Evolutionary conservation across 2,329 filamentous ascomycete genomes (phyloP).

Genomic region (Apiospora kogelbergensis): DNA sequence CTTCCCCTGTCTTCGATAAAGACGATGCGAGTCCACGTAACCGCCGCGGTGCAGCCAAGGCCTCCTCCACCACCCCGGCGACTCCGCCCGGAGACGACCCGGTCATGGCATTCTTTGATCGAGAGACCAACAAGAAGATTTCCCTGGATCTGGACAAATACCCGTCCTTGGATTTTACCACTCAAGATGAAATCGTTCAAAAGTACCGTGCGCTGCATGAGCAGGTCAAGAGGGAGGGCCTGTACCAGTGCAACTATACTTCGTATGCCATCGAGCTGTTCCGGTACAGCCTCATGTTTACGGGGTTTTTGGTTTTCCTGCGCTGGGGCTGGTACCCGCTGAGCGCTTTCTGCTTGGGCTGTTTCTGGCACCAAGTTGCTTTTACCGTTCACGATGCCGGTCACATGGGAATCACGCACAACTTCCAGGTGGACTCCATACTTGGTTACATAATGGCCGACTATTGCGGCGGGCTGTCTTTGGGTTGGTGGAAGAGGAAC

Average conservation of each 20-base stretch:
- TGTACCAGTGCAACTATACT: slow-evolving; percentile 83
- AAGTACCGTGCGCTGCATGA: slow-evolving; percentile 82
- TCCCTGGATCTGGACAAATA: slow-evolving; percentile 77
- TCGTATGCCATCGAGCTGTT: slow-evolving; percentile 74
- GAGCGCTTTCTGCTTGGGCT: slow-evolving; percentile 74
- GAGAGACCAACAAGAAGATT: slow-evolving; percentile 72
- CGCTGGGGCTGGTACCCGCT: slow-evolving; percentile 64
- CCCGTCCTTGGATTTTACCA: slow-evolving; percentile 70
- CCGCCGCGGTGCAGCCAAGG: slow-evolving; percentile 24
- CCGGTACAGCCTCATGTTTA: slow-evolving; percentile 71
- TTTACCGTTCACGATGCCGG: slow-evolving; percentile 94
- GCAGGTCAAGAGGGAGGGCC: slow-evolving; percentile 68
- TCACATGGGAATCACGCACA: slow-evolving; percentile 96
- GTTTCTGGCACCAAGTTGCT: slow-evolving; percentile 91
- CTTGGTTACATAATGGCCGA: slow-evolving; percentile 91
- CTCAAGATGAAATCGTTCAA: slow-evolving; percentile 71
- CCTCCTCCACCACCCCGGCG: slow-evolving; percentile 44
- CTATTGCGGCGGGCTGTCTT: slow-evolving; percentile 82
- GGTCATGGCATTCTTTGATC: slow-evolving; percentile 65
- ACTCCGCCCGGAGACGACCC: slow-evolving; percentile 51
- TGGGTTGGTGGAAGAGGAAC: slow-evolving; percentile 96
- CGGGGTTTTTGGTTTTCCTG: slow-evolving; percentile 61
- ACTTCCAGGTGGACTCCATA: slow-evolving; percentile 77
- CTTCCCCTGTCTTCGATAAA: slow-evolving; percentile 51
- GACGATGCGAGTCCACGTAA: slow-evolving; percentile 30